Conservation (phyloP, 1,284 basidiomycete species). For the Fomitiporia mediterranea region DNA sequence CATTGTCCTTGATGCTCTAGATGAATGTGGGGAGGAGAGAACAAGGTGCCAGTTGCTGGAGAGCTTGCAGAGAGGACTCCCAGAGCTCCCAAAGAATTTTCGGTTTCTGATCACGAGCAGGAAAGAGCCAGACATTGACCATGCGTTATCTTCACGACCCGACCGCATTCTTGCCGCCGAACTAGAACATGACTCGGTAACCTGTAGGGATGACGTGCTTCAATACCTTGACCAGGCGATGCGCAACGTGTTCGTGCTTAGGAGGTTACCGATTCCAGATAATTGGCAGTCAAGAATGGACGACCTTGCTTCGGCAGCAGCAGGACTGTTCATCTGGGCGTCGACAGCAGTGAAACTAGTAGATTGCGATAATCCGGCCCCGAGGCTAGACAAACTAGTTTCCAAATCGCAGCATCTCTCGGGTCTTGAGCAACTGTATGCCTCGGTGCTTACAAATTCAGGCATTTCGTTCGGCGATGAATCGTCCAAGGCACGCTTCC, state of each 20-base stretch:
- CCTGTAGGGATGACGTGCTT: not conserved
- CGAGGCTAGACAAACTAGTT: not conserved
- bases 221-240: not conserved
- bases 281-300: not conserved
- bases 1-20: constrained; percentile 32
- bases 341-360: not conserved
- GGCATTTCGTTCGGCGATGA: too few relatives aligned
- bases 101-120: not conserved
- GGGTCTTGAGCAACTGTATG: not conserved
- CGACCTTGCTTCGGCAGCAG: too few relatives aligned
- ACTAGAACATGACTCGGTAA: not conserved
- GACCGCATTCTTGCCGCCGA: not conserved
- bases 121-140: not conserved
- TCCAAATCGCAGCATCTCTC: not conserved
- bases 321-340: too few relatives aligned
- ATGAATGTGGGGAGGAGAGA: constrained; percentile 28
- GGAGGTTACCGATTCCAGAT: not conserved
- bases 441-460: not conserved
- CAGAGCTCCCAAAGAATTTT: not conserved
- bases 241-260: not conserved
- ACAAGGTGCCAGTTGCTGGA: constrained; percentile 28
- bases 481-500: not conserved
- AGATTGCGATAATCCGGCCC: not conserved
- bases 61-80: constrained; percentile 16
- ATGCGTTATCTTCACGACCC: not conserved